phyloP scores from a whole-genome alignment of 2,329 filamentous ascomycete species.

The Fusarium buxicola region DNA sequence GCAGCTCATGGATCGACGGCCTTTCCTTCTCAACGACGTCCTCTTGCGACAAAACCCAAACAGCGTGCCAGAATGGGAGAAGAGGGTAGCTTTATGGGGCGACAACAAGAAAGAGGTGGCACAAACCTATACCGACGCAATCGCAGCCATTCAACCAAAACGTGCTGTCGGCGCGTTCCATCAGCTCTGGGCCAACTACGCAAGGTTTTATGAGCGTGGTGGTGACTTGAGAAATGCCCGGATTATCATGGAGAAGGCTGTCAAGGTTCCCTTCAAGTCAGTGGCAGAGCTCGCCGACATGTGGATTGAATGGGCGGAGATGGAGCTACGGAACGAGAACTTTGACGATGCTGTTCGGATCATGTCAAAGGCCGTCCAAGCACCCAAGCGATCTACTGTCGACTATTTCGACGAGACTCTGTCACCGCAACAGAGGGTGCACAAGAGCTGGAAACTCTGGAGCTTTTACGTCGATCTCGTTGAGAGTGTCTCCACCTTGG shows the following conservation, averaged over 20 bases:
- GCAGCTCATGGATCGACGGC: constrained; percentile 95
- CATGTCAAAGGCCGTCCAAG: constrained; percentile 96
- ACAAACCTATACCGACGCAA: constrained; percentile 93
- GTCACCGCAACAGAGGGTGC: constrained; percentile 93
- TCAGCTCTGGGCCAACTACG: constrained; percentile 95
- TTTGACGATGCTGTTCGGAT: constrained; percentile 95
- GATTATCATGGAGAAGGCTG: constrained; percentile 96
- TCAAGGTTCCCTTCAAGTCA: constrained; percentile 97
- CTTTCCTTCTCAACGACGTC: constrained; percentile 97
- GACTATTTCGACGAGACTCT: constrained; percentile 98
- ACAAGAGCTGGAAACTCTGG: constrained; percentile 99
- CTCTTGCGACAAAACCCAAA: constrained; percentile 94
- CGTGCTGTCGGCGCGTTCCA: constrained; percentile 94
- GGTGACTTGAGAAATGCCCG: constrained; percentile 87
- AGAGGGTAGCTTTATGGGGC: constrained; percentile 94
- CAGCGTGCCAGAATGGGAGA: constrained; percentile 97
- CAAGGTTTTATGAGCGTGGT: constrained; percentile 93
- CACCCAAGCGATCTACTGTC: constrained; percentile 97
- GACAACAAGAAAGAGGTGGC: constrained; percentile 92
- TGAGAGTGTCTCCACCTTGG: constrained; percentile 89
- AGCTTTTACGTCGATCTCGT: constrained; percentile 99
- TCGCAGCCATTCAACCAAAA: constrained; percentile 92
- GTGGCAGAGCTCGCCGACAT: constrained; percentile 97
- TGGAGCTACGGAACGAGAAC: constrained; percentile 96
- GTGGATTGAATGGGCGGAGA: constrained; percentile 99